phyloP scores from a whole-genome alignment of 1,284 basidiomycete species.

The Leccinum ponderosum region DNA sequence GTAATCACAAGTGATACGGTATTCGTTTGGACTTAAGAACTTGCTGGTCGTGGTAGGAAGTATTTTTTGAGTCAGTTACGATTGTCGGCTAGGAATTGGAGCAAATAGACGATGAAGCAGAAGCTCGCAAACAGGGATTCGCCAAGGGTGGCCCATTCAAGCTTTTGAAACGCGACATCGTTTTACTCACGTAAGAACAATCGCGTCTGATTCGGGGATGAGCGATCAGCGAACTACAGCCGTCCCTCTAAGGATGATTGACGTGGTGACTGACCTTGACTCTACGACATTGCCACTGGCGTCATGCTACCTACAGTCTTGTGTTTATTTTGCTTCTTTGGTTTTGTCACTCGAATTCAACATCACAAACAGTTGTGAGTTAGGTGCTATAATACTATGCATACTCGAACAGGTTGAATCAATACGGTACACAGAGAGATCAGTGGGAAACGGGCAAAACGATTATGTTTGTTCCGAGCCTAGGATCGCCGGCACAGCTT shows the following conservation, averaged over 20 bases:
- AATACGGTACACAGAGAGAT: neutral
- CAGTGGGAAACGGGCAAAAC: neutral
- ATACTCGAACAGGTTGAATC: neutral
- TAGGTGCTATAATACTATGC: neutral
- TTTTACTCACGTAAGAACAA: conserved; percentile 49
- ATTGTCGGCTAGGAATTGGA: conserved; percentile 42
- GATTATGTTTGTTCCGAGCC: neutral
- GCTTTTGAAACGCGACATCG: conserved; percentile 60
- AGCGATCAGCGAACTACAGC: neutral
- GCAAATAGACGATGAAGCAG: conserved; percentile 50
- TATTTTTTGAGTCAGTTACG: neutral
- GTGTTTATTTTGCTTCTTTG: neutral
- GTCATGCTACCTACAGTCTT: too few relatives aligned
- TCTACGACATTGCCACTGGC: neutral
- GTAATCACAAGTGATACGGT: conserved; percentile 71
- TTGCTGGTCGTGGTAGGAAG: conserved; percentile 53
- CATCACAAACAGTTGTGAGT: neutral
- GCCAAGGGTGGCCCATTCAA: conserved; percentile 59
- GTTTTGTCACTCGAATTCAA: neutral
- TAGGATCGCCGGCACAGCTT: conserved; percentile 22
- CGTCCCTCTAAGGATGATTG: conserved; percentile 5
- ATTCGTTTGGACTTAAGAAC: conserved; percentile 78
- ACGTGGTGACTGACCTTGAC: neutral
- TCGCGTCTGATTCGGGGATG: conserved; percentile 14
- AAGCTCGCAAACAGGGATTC: conserved; percentile 63